These are phyloP conservation scores for Colletotrichum sp. DNA, from an alignment of 2,329 filamentous ascomycete genomes.

Conservation along the genomic window DNA sequence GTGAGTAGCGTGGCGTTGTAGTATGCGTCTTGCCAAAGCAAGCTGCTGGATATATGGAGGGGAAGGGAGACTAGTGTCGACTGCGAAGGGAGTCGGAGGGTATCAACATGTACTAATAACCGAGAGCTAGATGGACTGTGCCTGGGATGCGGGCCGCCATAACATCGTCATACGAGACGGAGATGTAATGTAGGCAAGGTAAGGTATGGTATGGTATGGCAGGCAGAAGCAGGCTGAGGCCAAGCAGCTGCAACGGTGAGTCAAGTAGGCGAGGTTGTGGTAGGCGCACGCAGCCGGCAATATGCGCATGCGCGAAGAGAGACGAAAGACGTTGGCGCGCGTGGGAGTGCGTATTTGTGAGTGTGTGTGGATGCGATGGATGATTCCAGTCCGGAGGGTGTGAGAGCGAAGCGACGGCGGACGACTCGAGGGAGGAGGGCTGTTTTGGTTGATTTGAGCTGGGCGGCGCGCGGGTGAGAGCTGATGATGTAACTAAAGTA, in stretches of 20 bases:
- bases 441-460: not conserved
- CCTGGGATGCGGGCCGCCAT: not conserved
- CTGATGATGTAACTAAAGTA: constrained; percentile 21
- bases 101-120: constrained; percentile 7
- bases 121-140: not conserved
- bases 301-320: not conserved
- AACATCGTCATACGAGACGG: constrained; percentile 9
- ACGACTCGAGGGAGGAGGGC: not conserved
- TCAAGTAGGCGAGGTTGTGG: not conserved
- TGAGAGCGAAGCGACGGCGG: not conserved
- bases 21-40: not conserved
- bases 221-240: constrained; percentile 18
- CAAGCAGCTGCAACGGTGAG: constrained; percentile 12
- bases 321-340: not conserved
- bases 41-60: not conserved
- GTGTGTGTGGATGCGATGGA: not conserved
- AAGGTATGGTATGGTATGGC: not conserved
- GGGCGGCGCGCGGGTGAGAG: not conserved
- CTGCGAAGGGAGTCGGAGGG: not conserved
- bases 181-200: not conserved
- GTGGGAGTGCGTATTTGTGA: not conserved
- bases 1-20: not conserved
- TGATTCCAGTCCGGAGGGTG: not conserved
- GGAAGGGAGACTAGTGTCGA: not conserved
- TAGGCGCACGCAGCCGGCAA: not conserved